Base-by-base conservation (phyloP, 768 basidiomycete genomes). In the Tylopilus vinaceipallidus region DNA sequence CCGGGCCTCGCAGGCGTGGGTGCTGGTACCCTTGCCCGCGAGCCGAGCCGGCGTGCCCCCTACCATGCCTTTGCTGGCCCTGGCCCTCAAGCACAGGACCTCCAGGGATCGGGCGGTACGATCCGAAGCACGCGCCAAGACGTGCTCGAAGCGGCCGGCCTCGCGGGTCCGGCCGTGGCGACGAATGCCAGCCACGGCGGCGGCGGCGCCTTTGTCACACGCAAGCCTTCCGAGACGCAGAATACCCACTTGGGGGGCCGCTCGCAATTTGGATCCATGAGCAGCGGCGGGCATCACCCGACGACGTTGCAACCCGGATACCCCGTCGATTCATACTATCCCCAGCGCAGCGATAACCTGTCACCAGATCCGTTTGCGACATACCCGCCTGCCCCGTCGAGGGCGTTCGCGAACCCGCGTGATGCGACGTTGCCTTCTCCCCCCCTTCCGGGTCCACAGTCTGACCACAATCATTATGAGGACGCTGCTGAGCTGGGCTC, bases 11-110 rank as follows among this genome's bases (percentile, higher is more conserved):
- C 68, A 0, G 68, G 63, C 2, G 69, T 69, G 32, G 71, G 71
- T 52, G 64, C 61, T 50, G 65, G 60, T 50, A 65, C 60, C n/a
- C 56, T 62, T 40, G 63, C 55, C 13, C 61, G 53, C 51, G 66
- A 58, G 46, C 65, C 61, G 19, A 63, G 59, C 53, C 65, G 53
- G 23, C 63, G 47, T 23, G 56, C 62, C 9, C 73, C 73, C 27
- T 75, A 74, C 54, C 66, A 65, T 29, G 73, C 74, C 3, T 74
- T 72, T 51, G 70, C 71, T 2, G 66, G 65, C 10, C 71, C 72
- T 27, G 53, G 34, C 6, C 53, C 59, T 4, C 59, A 59, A 22
- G 54, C 59, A 0, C 60, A 55, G 22, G 59, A 57, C n/a, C 52
- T 54, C 0, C 55, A 46, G 11, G 52, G 53, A 33, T 33, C 43